phyloP scores from a whole-genome alignment of 441 rosid genomes.

The Populus hybrid region DNA sequence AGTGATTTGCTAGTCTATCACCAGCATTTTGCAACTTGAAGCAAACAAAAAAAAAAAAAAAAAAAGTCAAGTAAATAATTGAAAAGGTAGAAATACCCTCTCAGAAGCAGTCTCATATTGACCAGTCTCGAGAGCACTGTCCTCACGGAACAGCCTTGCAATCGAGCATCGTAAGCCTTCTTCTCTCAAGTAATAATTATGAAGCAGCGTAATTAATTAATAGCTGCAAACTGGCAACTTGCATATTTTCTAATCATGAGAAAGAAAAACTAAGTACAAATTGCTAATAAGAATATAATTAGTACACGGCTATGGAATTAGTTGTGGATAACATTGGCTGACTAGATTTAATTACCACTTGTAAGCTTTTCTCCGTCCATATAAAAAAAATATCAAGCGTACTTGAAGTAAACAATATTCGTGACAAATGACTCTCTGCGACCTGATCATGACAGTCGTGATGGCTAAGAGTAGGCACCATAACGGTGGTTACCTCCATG shows the following conservation, averaged over 20 bases:
- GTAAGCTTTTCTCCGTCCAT: constrained; percentile 30
- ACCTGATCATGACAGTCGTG: too few relatives aligned
- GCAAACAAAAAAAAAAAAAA: too few relatives aligned
- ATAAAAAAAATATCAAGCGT: constrained; percentile 11
- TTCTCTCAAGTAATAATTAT: constrained; percentile 22
- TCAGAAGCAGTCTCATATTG: constrained; percentile 1
- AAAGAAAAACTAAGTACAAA: not conserved
- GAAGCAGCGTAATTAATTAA: constrained; percentile 15
- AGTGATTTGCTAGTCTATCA: too few relatives aligned
- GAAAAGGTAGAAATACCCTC: constrained; percentile 9
- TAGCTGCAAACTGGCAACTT: constrained; percentile 15
- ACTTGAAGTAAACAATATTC: too few relatives aligned
- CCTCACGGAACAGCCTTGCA: constrained; percentile 13
- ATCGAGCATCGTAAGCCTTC: constrained; percentile 19
- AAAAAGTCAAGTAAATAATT: not conserved
- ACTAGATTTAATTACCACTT: constrained; percentile 20
- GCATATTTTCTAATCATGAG: not conserved
- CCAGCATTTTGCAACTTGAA: not conserved
- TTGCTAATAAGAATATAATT: not conserved
- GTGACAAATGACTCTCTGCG: too few relatives aligned
- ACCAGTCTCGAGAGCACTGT: constrained; percentile 24
- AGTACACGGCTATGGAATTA: not conserved
- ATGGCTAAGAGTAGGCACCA: too few relatives aligned
- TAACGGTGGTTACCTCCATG: too few relatives aligned
- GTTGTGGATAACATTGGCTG: not conserved